Conservation (phyloP, 305 asterid species). For the Rubia occidens region DNA sequence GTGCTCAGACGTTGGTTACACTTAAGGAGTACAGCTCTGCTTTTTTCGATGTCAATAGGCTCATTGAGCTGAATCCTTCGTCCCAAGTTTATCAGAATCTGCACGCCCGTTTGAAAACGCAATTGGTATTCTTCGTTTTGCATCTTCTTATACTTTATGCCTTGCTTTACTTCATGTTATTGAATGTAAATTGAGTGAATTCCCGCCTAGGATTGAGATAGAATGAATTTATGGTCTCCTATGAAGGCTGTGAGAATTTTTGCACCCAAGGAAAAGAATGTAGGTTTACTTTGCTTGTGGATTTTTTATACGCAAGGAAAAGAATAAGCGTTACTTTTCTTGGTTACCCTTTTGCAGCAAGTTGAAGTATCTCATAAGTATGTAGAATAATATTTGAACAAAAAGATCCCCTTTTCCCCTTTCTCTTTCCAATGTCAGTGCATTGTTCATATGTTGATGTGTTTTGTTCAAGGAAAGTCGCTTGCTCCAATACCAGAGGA, state of each 20-base stretch:
- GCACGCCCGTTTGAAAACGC: conserved; percentile 73
- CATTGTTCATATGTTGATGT: conserved; percentile 22
- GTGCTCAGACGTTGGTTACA: conserved; percentile 90
- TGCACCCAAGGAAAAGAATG: not conserved
- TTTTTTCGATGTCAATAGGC: conserved; percentile 79
- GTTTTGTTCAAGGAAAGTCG: conserved; percentile 79
- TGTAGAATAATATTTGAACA: not conserved
- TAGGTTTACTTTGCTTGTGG: not conserved
- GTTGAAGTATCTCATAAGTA: conserved; percentile 1
- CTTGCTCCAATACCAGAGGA: conserved; percentile 96
- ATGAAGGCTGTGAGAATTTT: not conserved
- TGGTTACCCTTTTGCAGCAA: not conserved
- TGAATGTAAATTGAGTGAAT: not conserved
- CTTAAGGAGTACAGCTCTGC: conserved; percentile 83
- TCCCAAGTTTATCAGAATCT: conserved; percentile 76
- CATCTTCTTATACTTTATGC: conserved; percentile 8
- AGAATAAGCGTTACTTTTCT: not conserved
- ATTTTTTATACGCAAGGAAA: not conserved
- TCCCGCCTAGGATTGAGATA: too few species aligned
- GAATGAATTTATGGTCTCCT: not conserved
- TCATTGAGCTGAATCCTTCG: conserved; percentile 76
- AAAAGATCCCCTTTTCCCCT: conserved; percentile 8
- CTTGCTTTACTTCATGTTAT: not conserved
- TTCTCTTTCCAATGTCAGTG: not conserved
- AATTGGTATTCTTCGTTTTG: conserved; percentile 49